phyloP scores from a whole-genome alignment of 176 grass and related monocot species.

The Oryza brachyantha region DNA sequence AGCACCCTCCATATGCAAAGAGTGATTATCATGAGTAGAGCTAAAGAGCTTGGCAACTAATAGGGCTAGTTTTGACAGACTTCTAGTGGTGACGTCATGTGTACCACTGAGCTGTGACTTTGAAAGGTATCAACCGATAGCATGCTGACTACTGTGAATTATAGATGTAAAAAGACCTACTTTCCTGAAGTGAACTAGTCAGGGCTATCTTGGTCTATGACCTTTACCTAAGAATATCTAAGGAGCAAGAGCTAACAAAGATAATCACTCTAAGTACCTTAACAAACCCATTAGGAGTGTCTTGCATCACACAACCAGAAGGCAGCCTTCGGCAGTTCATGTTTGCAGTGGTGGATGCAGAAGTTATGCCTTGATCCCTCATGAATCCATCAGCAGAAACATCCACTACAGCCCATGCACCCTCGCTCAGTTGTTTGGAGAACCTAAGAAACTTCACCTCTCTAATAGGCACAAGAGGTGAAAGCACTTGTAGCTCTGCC shows the following conservation, averaged over 20 bases:
- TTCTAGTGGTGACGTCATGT: slow-evolving; percentile 9
- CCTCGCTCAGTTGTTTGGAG: slow-evolving; percentile 69
- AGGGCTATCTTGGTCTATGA: neutral
- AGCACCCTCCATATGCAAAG: neutral
- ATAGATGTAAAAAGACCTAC: neutral
- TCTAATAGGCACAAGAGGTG: slow-evolving; percentile 75
- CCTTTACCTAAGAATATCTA: neutral
- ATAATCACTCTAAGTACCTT: slow-evolving; percentile 46
- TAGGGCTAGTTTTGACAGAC: neutral
- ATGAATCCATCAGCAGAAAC: slow-evolving; percentile 73
- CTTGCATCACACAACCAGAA: slow-evolving; percentile 84
- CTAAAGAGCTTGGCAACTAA: neutral
- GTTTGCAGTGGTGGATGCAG: slow-evolving; percentile 32
- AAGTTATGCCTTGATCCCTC: slow-evolving; percentile 40
- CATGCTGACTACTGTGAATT: neutral
- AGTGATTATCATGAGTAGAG: neutral
- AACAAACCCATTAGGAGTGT: slow-evolving; percentile 68
- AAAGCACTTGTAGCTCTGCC: slow-evolving; percentile 83
- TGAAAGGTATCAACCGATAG: neutral
- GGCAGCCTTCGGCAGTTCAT: slow-evolving; percentile 68
- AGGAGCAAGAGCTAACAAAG: neutral
- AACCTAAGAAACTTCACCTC: slow-evolving; percentile 75
- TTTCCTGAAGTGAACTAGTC: neutral
- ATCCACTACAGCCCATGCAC: slow-evolving; percentile 83
- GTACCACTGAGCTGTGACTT: neutral